A percentile compares a stretch with the other conserved stretches of the same genome.
These are phyloP conservation scores for Apiospora aurea DNA, from an alignment of 2,329 filamentous ascomycete species.

Conservation along the genomic window DNA sequence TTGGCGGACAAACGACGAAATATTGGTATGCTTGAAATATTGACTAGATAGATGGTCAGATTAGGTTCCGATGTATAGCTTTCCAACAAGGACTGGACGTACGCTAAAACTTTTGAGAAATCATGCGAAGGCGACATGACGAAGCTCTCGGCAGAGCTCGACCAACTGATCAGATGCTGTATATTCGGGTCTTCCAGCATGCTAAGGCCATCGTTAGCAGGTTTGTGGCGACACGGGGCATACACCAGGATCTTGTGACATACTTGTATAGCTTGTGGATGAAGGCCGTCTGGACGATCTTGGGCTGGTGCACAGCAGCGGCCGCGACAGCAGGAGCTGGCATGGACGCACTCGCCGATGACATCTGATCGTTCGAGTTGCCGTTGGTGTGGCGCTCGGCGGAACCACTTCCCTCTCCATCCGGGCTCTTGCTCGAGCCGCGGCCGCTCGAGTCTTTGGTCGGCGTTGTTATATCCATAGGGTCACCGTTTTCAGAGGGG, in stretches of 20 bases:
- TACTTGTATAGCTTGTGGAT: slow-evolving; percentile 99
- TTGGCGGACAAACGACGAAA: slow-evolving; percentile 23
- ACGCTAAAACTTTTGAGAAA: slow-evolving; percentile 98
- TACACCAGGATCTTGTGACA: slow-evolving; percentile 39
- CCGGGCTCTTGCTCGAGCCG: slow-evolving; percentile 53
- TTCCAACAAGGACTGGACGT: slow-evolving; percentile 39
- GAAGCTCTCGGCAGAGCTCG: slow-evolving; percentile 91
- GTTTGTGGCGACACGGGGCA: background rate
- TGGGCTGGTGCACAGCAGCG: slow-evolving; percentile 86
- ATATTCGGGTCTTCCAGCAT: slow-evolving; percentile 97
- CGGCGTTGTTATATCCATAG: slow-evolving; percentile 68
- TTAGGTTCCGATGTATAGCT: slow-evolving; percentile 27
- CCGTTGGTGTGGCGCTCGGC: slow-evolving; percentile 39
- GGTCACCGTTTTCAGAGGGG: slow-evolving; percentile 60
- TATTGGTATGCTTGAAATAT: slow-evolving; percentile 90
- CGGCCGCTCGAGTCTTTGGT: slow-evolving; percentile 53
- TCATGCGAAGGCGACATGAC: slow-evolving; percentile 98
- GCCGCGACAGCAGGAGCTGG: slow-evolving; percentile 65
- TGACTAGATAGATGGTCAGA: slow-evolving; percentile 63
- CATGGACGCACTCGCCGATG: slow-evolving; percentile 49
- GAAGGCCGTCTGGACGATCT: slow-evolving; percentile 97
- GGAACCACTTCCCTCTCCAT: slow-evolving; percentile 48
- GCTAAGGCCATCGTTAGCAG: slow-evolving; percentile 47
- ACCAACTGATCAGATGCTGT: slow-evolving; percentile 97
- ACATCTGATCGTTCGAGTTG: slow-evolving; percentile 48